Evolutionary conservation across 768 basidiomycete genomes (phyloP).

Genomic region (Tulasnella sp.): DNA sequence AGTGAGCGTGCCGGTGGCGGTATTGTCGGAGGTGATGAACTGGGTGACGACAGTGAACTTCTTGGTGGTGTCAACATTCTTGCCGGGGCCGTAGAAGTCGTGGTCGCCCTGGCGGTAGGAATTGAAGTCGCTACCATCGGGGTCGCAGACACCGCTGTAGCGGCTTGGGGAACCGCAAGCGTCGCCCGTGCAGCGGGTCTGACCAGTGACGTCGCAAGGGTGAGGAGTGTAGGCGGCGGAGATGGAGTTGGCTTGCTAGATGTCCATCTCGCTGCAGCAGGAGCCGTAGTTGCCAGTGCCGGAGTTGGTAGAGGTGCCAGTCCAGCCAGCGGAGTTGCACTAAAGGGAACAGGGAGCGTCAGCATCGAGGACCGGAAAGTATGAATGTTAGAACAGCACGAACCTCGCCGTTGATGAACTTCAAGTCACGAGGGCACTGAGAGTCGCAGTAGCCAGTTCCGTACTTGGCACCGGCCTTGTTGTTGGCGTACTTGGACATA

Average conservation of each 20-base stretch:
- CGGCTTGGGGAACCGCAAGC: conserved; percentile 35
- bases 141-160: conserved; percentile 50
- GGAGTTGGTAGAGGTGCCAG: conserved; percentile 41
- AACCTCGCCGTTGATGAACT: conserved; percentile 56
- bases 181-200: conserved; percentile 45
- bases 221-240: conserved; percentile 54
- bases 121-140: conserved; percentile 61
- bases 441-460: conserved; percentile 66
- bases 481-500: conserved; percentile 46
- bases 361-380: too few species aligned
- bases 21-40: conserved; percentile 50
- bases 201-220: conserved; percentile 45
- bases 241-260: conserved; percentile 56
- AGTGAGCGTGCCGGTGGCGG: conserved; percentile 47
- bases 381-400: conserved; percentile 46
- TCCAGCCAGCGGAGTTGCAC: conserved; percentile 52
- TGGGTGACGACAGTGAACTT: conserved; percentile 59
- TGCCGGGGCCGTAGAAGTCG: conserved; percentile 48
- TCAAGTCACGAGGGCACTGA: conserved; percentile 57
- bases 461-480: conserved; percentile 58
- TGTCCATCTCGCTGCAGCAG: conserved; percentile 59
- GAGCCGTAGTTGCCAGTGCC: conserved; percentile 48
- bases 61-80: conserved; percentile 50
- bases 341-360: conserved; percentile 30
- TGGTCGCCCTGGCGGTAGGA: conserved; percentile 53